Evolutionary conservation across 257 asterid species (phyloP).

Genomic region (Solanum corneliomulleri): DNA sequence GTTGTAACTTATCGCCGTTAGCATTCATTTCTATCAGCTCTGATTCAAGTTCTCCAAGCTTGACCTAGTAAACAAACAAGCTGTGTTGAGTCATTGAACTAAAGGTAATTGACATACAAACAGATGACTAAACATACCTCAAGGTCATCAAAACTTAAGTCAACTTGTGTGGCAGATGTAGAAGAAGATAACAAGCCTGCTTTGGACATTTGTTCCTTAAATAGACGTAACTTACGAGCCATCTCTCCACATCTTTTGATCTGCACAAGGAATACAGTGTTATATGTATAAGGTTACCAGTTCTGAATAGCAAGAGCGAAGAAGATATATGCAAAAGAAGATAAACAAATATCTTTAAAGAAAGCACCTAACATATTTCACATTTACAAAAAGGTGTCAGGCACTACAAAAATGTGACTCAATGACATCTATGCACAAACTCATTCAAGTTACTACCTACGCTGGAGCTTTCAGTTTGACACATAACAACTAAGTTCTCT

Average conservation of each 20-base stretch:
- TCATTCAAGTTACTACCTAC: not conserved
- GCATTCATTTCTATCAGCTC: conserved; percentile 82
- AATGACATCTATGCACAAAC: not conserved
- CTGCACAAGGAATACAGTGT: conserved; percentile 21
- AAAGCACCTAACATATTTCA: not conserved
- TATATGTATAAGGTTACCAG: not conserved
- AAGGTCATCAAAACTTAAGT: conserved; percentile 61
- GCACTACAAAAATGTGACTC: not conserved
- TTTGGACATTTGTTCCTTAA: conserved; percentile 79
- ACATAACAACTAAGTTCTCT: not conserved
- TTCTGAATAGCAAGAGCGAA: not conserved
- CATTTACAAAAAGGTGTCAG: not conserved
- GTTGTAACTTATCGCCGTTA: conserved; percentile 63
- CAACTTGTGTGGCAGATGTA: conserved; percentile 24
- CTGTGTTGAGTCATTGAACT: not conserved
- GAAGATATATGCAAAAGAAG: not conserved
- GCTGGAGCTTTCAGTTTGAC: not conserved
- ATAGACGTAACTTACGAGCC: conserved; percentile 92
- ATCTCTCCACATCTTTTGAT: conserved; percentile 94
- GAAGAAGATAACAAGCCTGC: conserved; percentile 65
- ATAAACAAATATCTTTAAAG: not conserved
- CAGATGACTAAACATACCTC: conserved; percentile 42
- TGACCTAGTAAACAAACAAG: conserved; percentile 12
- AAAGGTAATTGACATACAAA: not conserved
- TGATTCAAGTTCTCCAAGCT: conserved; percentile 68